These are phyloP conservation scores for Beauveria brongniartii DNA, from an alignment of 2,329 filamentous ascomycete species.

Conservation along the genomic window DNA sequence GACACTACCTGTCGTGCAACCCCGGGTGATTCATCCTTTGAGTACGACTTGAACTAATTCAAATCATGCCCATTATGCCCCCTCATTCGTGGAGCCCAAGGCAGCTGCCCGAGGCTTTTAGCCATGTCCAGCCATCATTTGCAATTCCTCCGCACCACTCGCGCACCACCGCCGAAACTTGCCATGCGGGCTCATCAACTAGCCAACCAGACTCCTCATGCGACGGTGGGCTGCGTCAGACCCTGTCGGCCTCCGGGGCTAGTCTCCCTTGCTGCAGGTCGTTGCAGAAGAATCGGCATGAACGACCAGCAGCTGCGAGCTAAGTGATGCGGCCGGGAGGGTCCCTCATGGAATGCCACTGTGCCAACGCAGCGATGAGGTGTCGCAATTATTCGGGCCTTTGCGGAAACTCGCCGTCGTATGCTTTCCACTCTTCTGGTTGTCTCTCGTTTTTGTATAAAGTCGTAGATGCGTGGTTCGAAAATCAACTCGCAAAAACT, in stretches of 20 bases:
- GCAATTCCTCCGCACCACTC: not conserved
- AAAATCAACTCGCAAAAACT: no score
- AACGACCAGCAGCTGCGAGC: not conserved
- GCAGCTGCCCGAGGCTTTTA: not conserved
- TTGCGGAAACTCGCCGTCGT: not conserved
- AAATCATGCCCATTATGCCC: not conserved
- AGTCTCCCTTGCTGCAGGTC: not conserved
- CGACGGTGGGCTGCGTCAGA: not conserved
- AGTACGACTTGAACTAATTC: not conserved
- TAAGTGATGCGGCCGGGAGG: constrained; percentile 1
- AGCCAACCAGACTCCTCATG: not conserved
- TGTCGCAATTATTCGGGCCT: not conserved
- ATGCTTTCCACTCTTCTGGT: not conserved
- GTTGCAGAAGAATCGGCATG: constrained; percentile 2
- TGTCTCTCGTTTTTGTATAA: not conserved
- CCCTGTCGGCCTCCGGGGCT: not conserved
- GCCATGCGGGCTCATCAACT: not conserved
- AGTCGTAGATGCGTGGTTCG: not conserved
- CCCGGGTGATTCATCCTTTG: not conserved
- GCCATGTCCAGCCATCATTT: not conserved
- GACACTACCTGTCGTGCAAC: not conserved
- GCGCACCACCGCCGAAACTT: not conserved
- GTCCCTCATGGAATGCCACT: not conserved
- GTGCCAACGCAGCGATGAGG: not conserved
- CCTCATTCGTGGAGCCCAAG: not conserved